Percentiles rank a stretch among this genome's conserved stretches.
Conservation (phyloP, 2,329 filamentous ascomycete species). For the Talaromyces sp. region DNA sequence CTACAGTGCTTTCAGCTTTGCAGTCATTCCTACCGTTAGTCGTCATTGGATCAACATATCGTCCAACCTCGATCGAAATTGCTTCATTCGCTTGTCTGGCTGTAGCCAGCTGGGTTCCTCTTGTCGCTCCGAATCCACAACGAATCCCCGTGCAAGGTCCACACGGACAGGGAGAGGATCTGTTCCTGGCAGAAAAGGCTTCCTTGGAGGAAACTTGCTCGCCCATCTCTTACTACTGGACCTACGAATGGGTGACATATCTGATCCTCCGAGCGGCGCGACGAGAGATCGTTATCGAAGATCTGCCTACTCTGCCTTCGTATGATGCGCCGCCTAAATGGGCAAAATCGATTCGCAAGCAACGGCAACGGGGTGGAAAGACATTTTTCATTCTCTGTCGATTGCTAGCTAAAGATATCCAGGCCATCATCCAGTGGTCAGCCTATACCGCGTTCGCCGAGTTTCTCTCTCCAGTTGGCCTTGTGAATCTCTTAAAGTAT, state of each 20-base stretch:
- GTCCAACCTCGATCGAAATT: slow-evolving; percentile 14
- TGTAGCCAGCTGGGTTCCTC: slow-evolving; percentile 13
- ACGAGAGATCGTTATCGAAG: slow-evolving; percentile 24
- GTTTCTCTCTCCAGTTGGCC: slow-evolving; percentile 48
- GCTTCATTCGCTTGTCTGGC: slow-evolving; percentile 15
- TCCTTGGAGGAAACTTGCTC: slow-evolving; percentile 29
- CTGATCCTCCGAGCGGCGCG: slow-evolving; percentile 24
- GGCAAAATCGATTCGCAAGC: slow-evolving; percentile 19
- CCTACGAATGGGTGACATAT: slow-evolving; percentile 29
- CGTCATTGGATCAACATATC: slow-evolving; percentile 19
- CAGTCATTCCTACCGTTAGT: slow-evolving; percentile 19
- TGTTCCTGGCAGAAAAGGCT: slow-evolving; percentile 2
- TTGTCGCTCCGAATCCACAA: slow-evolving; percentile 17
- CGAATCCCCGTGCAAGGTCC: slow-evolving; percentile 12
- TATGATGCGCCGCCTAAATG: slow-evolving; percentile 25
- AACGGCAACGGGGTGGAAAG: slow-evolving; percentile 21
- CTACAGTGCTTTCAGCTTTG: slow-evolving; percentile 17
- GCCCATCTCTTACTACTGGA: slow-evolving; percentile 26
- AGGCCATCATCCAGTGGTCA: slow-evolving; percentile 23
- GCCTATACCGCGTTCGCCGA: slow-evolving; percentile 32
- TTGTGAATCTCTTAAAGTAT: slow-evolving; percentile 51
- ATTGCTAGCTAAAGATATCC: slow-evolving; percentile 21
- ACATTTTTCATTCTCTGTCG: slow-evolving; percentile 21
- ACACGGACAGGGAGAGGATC: slow-evolving; percentile 13
- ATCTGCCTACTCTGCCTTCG: slow-evolving; percentile 25